These are phyloP conservation scores for Iodosphaeria phyllophila DNA, from an alignment of 2,329 filamentous ascomycete species.

Conservation along the genomic window DNA sequence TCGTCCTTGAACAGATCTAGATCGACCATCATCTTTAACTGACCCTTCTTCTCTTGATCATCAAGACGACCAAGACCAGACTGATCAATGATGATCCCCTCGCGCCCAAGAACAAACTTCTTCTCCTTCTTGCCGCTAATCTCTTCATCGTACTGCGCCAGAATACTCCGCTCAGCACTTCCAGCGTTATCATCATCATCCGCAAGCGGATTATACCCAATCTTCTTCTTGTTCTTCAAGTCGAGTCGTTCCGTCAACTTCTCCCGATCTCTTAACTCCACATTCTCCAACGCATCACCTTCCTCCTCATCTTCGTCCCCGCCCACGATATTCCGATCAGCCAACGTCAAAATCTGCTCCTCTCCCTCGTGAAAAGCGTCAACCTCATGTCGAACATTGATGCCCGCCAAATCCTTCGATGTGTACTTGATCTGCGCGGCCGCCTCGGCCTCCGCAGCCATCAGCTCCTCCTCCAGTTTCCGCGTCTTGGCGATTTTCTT, in stretches of 20 bases:
- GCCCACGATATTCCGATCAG: constrained; percentile 68
- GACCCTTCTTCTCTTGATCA: constrained; percentile 46
- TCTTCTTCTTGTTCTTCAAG: constrained; percentile 74
- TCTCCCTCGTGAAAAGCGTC: constrained; percentile 63
- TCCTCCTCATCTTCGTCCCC: constrained; percentile 71
- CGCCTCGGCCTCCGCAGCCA: constrained; percentile 50
- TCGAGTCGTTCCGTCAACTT: constrained; percentile 59
- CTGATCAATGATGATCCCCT: constrained; percentile 42
- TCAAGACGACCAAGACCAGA: no score
- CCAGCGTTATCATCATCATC: constrained; percentile 48
- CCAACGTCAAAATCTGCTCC: constrained; percentile 86
- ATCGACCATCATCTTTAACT: constrained; percentile 56
- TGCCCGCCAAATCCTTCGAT: constrained; percentile 67
- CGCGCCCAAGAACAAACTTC: constrained; percentile 68
- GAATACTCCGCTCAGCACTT: constrained; percentile 44
- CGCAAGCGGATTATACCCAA: constrained; percentile 75
- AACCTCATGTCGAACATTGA: constrained; percentile 81
- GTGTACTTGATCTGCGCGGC: constrained; percentile 55
- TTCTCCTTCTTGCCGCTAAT: constrained; percentile 81
- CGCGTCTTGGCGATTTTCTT: constrained; percentile 72
- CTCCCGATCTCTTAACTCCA: constrained; percentile 53
- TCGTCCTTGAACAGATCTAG: constrained; percentile 47
- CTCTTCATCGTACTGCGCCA: constrained; percentile 91
- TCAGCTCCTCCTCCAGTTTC: constrained; percentile 55
- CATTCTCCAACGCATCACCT: constrained; percentile 75